Base-by-base conservation (phyloP, 208 protist species). In the Angomonas deanei region DNA sequence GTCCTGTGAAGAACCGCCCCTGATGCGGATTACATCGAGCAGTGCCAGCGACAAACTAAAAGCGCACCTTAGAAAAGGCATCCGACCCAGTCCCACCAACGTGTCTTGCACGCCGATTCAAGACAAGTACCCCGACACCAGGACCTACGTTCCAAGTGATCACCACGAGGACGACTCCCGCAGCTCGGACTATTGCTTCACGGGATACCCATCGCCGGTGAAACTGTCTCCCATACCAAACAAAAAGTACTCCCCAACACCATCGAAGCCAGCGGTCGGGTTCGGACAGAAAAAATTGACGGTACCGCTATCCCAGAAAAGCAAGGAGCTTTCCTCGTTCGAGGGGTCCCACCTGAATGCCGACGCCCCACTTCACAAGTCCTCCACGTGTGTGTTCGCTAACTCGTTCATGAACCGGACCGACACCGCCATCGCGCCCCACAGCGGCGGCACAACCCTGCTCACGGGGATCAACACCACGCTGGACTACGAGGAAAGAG, bases 141-240 rank as follows among this genome's bases (percentile, higher is more conserved):
- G 39, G 8, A 4, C 15, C 6, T 42, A 21, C 53, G 30, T 59
- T 30, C 17, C 2, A 21, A 38, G 8, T 6, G 23, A 42, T 1
- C 3, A 23, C 19, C 28, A 8, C 28, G 53, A 59, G 53, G 53
- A 59, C 2, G 53, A 24, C 30, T 24, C 30, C 30, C 4, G 17
- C 26, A 64, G 61, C 34, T 38, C 59, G 1, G 61, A 38, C 17
- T 27, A 62, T 2, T 55, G 64, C 27, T 72, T 76, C 58, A 82
- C 76, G 3, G 76, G 80, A 1, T 86, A 82, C 32, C 80, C 80
- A 0, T 77, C 80, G 4, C 80, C 80, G 0, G 75, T 86, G 50
- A 82, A 82, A 47, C 61, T 82, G 21, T 86, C 76, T 1, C 76
- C 80, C 23, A 82, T 86, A 21, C 80, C 80, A 1, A 82, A 64